A percentile compares a stretch with the other conserved stretches of the same genome.
phyloP scores from a whole-genome alignment of 108 stramenopile species.

The Discostella stelligeroides region DNA sequence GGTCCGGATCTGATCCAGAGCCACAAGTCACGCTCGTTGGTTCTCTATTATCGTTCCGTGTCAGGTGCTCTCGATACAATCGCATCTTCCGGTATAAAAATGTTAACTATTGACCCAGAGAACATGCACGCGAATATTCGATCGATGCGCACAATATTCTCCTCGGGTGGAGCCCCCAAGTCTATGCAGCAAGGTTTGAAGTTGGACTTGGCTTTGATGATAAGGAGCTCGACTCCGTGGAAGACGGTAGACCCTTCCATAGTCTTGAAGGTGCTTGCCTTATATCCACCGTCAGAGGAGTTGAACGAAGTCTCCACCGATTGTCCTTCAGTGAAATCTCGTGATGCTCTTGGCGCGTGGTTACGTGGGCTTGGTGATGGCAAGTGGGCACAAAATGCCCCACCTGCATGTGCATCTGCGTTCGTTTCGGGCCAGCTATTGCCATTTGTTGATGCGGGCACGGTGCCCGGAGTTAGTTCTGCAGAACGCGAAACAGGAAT shows the following conservation, averaged over 20 bases:
- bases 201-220: constrained; percentile 26
- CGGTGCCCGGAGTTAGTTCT: constrained; percentile 39
- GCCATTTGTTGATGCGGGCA: constrained; percentile 52
- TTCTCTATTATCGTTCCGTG: constrained; percentile 32
- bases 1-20: constrained; percentile 21
- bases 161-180: constrained; percentile 51
- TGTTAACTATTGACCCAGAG: constrained; percentile 13
- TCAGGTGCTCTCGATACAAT: constrained; percentile 32
- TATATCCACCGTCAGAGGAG: constrained; percentile 54
- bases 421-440: constrained; percentile 53
- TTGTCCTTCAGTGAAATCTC: constrained; percentile 16
- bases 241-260: constrained; percentile 34
- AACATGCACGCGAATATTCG: constrained; percentile 25
- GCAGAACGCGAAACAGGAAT: constrained; percentile 39
- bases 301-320: constrained; percentile 9
- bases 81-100: neutral
- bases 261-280: constrained; percentile 45
- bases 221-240: constrained; percentile 43
- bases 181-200: constrained; percentile 39
- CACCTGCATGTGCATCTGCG: constrained; percentile 49
- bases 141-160: constrained; percentile 33
- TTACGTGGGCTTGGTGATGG: constrained; percentile 34
- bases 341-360: constrained; percentile 43
- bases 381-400: constrained; percentile 43
- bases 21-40: constrained; percentile 28